These are phyloP conservation scores for Esteya vermicola DNA, from an alignment of 2,329 filamentous ascomycete genomes.

Conservation along the genomic window DNA sequence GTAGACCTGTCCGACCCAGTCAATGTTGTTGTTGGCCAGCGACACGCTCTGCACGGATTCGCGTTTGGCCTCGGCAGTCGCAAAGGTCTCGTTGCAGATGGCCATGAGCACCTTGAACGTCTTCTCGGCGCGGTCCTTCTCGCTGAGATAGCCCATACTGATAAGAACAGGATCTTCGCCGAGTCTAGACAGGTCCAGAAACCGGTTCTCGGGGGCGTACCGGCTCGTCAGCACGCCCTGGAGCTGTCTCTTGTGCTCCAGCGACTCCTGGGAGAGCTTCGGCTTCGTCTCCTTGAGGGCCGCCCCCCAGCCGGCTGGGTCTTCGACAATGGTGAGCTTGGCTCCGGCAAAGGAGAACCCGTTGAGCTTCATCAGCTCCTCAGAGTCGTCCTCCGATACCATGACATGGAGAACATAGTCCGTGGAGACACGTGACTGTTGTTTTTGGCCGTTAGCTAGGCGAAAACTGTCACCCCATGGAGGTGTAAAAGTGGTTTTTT, in stretches of 20 bases:
- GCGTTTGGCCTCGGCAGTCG: conserved; percentile 54
- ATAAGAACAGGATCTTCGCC: conserved; percentile 58
- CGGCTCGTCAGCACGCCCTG: conserved; percentile 57
- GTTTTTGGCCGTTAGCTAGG: conserved; percentile 51
- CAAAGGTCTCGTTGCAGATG: conserved; percentile 67
- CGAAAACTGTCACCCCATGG: conserved; percentile 16
- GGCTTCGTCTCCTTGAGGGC: conserved; percentile 10
- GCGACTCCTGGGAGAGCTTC: conserved; percentile 34
- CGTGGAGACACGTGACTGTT: conserved; percentile 52
- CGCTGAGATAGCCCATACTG: conserved; percentile 62
- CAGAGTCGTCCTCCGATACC: conserved; percentile 48
- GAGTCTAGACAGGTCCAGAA: conserved; percentile 72
- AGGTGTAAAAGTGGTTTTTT: too few relatives aligned
- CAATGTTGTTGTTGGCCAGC: conserved; percentile 66
- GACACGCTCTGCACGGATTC: conserved; percentile 72
- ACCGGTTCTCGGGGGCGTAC: conserved; percentile 56
- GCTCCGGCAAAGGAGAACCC: conserved; percentile 54
- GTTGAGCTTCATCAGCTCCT: conserved; percentile 53
- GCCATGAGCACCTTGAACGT: conserved; percentile 88
- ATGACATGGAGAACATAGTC: conserved; percentile 52
- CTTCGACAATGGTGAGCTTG: conserved; percentile 39
- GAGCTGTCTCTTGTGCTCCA: conserved; percentile 54
- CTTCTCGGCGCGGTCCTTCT: conserved; percentile 59
- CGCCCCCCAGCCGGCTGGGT: conserved; percentile 27
- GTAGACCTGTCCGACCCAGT: conserved; percentile 58